Evolutionary conservation across 768 basidiomycete genomes (phyloP), one percentile per base, ranked within the genome.

Genomic region (Lactarius quietus): DNA sequence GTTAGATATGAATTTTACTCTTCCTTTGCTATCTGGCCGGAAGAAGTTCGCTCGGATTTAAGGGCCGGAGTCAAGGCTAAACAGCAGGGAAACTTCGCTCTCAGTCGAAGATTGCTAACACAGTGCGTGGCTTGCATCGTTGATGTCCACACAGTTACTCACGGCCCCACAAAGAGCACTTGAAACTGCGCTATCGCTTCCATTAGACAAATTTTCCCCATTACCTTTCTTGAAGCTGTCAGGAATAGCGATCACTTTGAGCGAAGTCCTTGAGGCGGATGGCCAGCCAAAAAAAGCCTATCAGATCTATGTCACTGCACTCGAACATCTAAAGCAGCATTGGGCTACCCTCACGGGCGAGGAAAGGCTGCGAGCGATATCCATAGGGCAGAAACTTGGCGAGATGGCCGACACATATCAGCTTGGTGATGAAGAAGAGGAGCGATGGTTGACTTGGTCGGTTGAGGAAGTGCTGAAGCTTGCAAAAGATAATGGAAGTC

Each of bases 11-110:
- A 83, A n/a, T 77, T 86, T 52, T 88, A 85, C 71, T 74, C 74
- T 8, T 78, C 80, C 14, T 77, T 88, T 74, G 85, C 84, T 0
- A 79, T 86, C 66, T 92, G 88, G 89, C 90, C 90, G 2, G 71
- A 73, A 14, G 83, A 86, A 68, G 74, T 92, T 3, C 83, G 87
- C 6, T 73, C 76, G 35, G 88, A 90, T 74, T 78, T 92, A 38
- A 85, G 88, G 7, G 81, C 80, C 3, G 90, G 86, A 3, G 78
- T 92, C 51, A 81, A 81, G 64, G 87, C 87, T 3, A 87, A 83
- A 70, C 76, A 84, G 59, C 81, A 84, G 62, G 84, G 82, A 2
- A 83, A 91, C 71, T 69, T 81, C 12, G 75, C 74, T 12, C 73
- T 82, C 59, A 84, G 86, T 68, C 79, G 81, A 64, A 76, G 78